These are phyloP conservation scores for Fusarium sp. DNA, from an alignment of 2,329 filamentous ascomycete species.

Conservation along the genomic window DNA sequence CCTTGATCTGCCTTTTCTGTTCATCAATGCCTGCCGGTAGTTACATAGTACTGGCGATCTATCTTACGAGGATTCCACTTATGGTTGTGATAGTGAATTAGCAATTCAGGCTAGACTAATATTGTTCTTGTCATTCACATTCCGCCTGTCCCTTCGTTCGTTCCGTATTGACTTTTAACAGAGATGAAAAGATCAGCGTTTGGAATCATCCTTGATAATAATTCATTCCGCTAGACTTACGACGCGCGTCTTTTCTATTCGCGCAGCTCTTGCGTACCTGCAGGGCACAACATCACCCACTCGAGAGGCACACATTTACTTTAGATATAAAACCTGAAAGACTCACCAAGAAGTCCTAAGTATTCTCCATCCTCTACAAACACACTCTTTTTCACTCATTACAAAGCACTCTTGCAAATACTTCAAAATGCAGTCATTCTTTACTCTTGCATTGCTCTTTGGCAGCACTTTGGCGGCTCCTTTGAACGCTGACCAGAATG, in stretches of 20 bases:
- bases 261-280: background rate
- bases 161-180: background rate
- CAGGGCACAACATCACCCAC: background rate
- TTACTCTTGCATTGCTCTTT: background rate
- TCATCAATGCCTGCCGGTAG: no score
- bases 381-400: background rate
- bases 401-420: background rate
- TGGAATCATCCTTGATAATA: background rate
- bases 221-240: background rate
- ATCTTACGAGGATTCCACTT: background rate
- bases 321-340: background rate
- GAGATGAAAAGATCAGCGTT: background rate
- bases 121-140: background rate
- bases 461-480: background rate
- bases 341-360: background rate
- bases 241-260: background rate
- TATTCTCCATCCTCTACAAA: background rate
- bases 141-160: background rate
- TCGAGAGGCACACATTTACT: background rate
- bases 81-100: background rate
- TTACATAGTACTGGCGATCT: background rate
- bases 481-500: background rate
- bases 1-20: background rate
- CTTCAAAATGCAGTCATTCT: background rate
- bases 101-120: background rate